Conservation (phyloP, 2,329 filamentous ascomycete species). For the Aspergillus neotritici region DNA sequence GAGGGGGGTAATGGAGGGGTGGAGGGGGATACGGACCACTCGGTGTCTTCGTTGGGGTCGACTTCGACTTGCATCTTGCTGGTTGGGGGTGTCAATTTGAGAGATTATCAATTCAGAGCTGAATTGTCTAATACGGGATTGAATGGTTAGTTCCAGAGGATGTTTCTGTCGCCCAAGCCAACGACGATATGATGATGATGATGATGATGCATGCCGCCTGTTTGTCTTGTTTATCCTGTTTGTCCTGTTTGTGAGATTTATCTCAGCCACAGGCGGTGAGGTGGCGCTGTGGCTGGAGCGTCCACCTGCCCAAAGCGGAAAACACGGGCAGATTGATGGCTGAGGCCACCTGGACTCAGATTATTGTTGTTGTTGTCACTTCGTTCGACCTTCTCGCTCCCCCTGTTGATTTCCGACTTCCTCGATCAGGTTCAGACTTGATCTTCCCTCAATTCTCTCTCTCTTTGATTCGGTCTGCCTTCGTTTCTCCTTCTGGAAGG, state of each 20-base stretch:
- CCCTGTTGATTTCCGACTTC: no score
- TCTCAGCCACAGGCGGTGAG: constrained; percentile 13
- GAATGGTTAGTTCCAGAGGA: no score
- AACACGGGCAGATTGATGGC: background rate
- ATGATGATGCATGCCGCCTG: constrained; percentile 28
- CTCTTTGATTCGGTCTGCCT: constrained; percentile 1
- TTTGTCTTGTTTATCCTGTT: constrained; percentile 39
- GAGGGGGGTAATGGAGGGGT: constrained; percentile 9
- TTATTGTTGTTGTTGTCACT: constrained; percentile 7
- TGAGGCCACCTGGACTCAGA: constrained; percentile 33
- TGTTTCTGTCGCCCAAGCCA: no score
- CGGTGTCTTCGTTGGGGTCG: constrained; percentile 93
- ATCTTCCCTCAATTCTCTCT: constrained; percentile 11
- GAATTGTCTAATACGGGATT: no score
- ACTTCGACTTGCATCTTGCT: constrained; percentile 67
- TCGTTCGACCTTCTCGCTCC: no score
- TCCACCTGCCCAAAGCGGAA: no score
- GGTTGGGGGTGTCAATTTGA: no score
- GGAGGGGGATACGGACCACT: constrained; percentile 61
- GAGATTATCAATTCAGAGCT: no score
- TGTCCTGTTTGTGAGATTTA: constrained; percentile 33
- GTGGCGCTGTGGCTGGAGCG: constrained; percentile 25
- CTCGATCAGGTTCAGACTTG: background rate
- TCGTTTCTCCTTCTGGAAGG: constrained; percentile 7
- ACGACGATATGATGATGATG: background rate